Percentiles rank a stretch among this genome's conserved stretches.
These are phyloP conservation scores for Funneliformis mosseae DNA, from an alignment of 192 early-diverging fungal species.

Conservation along the genomic window DNA sequence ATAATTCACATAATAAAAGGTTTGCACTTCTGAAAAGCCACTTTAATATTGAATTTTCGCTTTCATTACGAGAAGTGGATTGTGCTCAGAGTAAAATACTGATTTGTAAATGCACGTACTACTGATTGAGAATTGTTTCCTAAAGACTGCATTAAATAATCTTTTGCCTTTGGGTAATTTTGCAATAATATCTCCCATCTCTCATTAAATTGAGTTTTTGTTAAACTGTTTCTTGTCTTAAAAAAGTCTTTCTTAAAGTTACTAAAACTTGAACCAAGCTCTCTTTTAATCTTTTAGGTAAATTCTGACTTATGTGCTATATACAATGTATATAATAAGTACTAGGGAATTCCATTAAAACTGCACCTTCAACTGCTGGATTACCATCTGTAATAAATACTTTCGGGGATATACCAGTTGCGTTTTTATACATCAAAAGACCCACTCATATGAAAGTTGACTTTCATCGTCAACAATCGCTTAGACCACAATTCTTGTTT, in stretches of 20 bases:
- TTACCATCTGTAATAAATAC: neutral
- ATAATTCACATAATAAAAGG: neutral
- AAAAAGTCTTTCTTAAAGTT: neutral
- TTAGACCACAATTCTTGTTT: neutral
- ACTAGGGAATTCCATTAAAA: neutral
- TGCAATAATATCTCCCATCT: neutral
- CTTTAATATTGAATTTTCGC: neutral
- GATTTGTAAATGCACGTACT: neutral
- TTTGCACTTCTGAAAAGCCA: neutral
- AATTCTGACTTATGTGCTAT: neutral
- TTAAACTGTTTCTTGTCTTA: neutral
- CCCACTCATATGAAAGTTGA: neutral
- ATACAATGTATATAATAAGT: neutral
- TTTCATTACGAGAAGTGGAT: neutral
- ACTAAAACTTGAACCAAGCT: neutral
- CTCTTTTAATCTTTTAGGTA: neutral
- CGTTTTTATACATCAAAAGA: neutral
- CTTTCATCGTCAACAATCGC: neutral
- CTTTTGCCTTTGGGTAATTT: neutral
- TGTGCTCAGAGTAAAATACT: neutral
- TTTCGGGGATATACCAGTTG: neutral
- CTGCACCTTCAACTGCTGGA: neutral
- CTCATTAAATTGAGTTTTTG: neutral
- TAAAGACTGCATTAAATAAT: neutral
- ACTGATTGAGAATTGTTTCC: neutral